Conservation (phyloP, 1,284 basidiomycete genomes). For the Cryptococcus hybrid region DNA sequence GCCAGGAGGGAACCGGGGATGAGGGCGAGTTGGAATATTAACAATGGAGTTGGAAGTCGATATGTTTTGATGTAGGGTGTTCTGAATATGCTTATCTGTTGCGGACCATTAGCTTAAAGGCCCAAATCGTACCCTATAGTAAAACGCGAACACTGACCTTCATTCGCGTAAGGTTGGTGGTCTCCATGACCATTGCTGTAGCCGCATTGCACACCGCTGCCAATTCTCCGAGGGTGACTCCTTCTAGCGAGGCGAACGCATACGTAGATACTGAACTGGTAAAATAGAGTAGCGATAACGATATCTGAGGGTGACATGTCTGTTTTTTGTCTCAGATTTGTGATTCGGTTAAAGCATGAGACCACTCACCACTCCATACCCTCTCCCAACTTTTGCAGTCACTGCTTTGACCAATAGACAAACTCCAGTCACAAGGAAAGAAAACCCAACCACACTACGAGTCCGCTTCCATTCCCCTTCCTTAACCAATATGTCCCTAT, state of each 20-base stretch:
- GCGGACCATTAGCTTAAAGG: background rate
- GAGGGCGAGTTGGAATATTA: constrained; percentile 89
- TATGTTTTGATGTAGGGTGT: constrained; percentile 91
- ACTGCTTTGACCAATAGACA: constrained; percentile 45
- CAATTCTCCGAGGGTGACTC: constrained; percentile 93
- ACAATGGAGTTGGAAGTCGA: constrained; percentile 85
- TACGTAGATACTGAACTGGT: constrained; percentile 86
- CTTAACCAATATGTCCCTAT: constrained; percentile 40
- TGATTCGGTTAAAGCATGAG: background rate
- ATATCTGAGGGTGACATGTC: constrained; percentile 79
- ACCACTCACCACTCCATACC: constrained; percentile 42
- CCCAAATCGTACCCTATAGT: background rate
- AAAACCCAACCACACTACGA: constrained; percentile 43
- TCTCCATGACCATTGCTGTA: constrained; percentile 81
- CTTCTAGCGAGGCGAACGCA: constrained; percentile 85
- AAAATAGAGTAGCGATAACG: constrained; percentile 72
- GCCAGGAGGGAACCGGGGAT: constrained; percentile 88
- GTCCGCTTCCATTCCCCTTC: constrained; percentile 45
- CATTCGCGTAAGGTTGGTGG: constrained; percentile 74
- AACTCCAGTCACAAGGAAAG: constrained; percentile 43
- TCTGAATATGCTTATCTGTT: constrained; percentile 71
- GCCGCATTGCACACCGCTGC: constrained; percentile 84
- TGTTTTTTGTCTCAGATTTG: constrained; percentile 37
- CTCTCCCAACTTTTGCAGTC: constrained; percentile 38
- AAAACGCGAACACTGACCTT: constrained; percentile 56